Conservation (phyloP, 1,139 yeast species). For the Zygotorulaspora mrakii region DNA sequence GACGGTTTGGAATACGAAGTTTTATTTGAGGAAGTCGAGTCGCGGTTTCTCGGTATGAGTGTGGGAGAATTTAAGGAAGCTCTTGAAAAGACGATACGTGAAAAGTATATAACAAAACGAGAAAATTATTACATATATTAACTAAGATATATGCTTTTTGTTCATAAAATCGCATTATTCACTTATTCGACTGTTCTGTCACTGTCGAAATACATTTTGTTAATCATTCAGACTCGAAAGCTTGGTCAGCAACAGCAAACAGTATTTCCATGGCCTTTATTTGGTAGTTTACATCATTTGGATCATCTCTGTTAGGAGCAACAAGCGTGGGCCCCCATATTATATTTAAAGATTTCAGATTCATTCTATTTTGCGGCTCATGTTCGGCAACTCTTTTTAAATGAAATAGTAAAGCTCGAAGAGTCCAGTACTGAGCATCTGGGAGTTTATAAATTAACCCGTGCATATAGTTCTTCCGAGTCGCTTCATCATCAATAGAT, state of each 20-base stretch:
- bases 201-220: neutral
- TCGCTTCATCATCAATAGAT: conserved; percentile 55
- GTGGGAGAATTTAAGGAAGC: conserved; percentile 35
- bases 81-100: conserved; percentile 15
- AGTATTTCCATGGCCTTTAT: conserved; percentile 81
- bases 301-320: conserved; percentile 55
- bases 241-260: conserved; percentile 77
- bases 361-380: conserved; percentile 72
- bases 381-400: conserved; percentile 67
- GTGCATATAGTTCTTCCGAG: conserved; percentile 72
- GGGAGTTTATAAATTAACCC: conserved; percentile 85
- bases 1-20: conserved; percentile 16
- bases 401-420: conserved; percentile 80
- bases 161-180: too few species aligned
- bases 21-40: conserved; percentile 15
- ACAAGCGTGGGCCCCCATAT: conserved; percentile 94
- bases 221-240: conserved; percentile 67
- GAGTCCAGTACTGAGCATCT: conserved; percentile 90
- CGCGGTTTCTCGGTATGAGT: conserved; percentile 27
- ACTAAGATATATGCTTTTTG: neutral
- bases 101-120: conserved; percentile 15
- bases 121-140: conserved; percentile 11
- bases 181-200: too few species aligned
- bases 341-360: conserved; percentile 68
- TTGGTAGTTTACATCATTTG: conserved; percentile 77